Evolutionary conservation across 2,329 filamentous ascomycete genomes (phyloP).

Genomic region (Alternaria triticina): DNA sequence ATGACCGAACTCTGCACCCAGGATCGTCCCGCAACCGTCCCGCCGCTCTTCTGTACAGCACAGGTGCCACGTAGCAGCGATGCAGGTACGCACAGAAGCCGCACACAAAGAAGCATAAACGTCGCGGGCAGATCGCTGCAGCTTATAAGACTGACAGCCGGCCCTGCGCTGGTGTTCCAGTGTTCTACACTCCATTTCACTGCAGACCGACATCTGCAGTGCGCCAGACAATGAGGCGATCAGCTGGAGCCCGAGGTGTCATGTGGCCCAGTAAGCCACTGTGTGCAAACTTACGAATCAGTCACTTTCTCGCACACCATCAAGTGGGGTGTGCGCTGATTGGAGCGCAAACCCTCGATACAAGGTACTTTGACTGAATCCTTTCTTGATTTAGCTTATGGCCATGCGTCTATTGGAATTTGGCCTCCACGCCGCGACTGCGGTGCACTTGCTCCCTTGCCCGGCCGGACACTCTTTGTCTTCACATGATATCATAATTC

Average conservation of each 20-base stretch:
- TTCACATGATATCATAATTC: conserved; percentile 42
- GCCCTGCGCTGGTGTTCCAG: conserved; percentile 18
- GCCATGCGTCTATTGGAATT: conserved; percentile 46
- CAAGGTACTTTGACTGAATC: conserved; percentile 45
- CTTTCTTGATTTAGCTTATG: conserved; percentile 46
- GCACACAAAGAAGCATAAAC: conserved; percentile 34
- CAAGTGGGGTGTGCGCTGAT: conserved; percentile 33
- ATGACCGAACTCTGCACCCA: conserved; percentile 36
- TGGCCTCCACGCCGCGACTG: conserved; percentile 36
- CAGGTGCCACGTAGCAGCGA: conserved; percentile 48
- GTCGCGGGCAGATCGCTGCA: conserved; percentile 22
- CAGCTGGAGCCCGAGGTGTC: conserved; percentile 43
- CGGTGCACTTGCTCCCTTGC: conserved; percentile 34
- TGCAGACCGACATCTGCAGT: conserved; percentile 29
- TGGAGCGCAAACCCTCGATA: conserved; percentile 37
- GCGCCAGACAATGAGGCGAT: conserved; percentile 43
- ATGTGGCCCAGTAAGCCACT: conserved; percentile 49
- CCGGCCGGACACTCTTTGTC: conserved; percentile 26
- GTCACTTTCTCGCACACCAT: conserved; percentile 46
- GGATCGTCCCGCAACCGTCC: conserved; percentile 47
- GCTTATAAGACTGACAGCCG: conserved; percentile 32
- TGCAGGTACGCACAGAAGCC: conserved; percentile 40
- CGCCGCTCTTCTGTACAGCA: conserved; percentile 41
- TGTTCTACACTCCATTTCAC: conserved; percentile 26
- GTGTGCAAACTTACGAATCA: conserved; percentile 45